Evolutionary conservation across 73 alveolate species (phyloP).

Genomic region (Uronychia setigera): DNA sequence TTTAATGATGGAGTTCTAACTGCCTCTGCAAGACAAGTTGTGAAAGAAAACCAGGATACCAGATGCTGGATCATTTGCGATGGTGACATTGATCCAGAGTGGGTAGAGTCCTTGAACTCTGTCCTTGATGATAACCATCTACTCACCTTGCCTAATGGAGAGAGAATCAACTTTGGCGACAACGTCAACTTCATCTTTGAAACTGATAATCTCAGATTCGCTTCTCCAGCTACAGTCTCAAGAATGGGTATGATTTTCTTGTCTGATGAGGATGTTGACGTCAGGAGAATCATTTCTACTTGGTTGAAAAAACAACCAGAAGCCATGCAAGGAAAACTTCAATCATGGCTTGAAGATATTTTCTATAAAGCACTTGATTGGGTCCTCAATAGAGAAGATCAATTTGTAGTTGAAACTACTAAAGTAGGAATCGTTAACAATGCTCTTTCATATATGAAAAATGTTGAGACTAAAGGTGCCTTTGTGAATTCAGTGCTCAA

Average conservation of each 20-base stretch:
- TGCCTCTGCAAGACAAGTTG: slow-evolving; percentile 98
- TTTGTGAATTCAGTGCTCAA: slow-evolving; percentile 91
- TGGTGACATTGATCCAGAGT: slow-evolving; percentile 99
- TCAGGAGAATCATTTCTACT: slow-evolving; percentile 88
- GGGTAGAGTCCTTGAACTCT: slow-evolving; percentile 99
- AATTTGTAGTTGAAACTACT: slow-evolving; percentile 92
- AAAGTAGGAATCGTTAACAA: slow-evolving; percentile 95
- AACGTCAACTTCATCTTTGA: slow-evolving; percentile 99
- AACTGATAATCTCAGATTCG: slow-evolving; percentile 96
- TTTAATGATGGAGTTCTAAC: slow-evolving; percentile 99
- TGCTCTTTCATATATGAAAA: slow-evolving; percentile 85
- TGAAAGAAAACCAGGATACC: slow-evolving; percentile 96
- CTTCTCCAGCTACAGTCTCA: slow-evolving; percentile 99
- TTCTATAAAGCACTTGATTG: slow-evolving; percentile 82
- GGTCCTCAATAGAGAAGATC: slow-evolving; percentile 47
- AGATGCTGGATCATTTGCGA: slow-evolving; percentile 99
- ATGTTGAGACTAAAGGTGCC: slow-evolving; percentile 81
- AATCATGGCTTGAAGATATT: slow-evolving; percentile 93
- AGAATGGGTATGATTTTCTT: slow-evolving; percentile 99
- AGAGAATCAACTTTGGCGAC: slow-evolving; percentile 97
- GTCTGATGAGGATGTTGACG: slow-evolving; percentile 99
- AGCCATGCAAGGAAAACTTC: slow-evolving; percentile 68
- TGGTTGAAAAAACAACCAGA: slow-evolving; percentile 97
- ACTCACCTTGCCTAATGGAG: slow-evolving; percentile 99
- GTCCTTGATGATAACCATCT: slow-evolving; percentile 99